Percentiles rank a stretch among this genome's conserved stretches.
Evolutionary conservation across 2,329 filamentous ascomycete species (phyloP).

Genomic region (Verruconis gallopava): DNA sequence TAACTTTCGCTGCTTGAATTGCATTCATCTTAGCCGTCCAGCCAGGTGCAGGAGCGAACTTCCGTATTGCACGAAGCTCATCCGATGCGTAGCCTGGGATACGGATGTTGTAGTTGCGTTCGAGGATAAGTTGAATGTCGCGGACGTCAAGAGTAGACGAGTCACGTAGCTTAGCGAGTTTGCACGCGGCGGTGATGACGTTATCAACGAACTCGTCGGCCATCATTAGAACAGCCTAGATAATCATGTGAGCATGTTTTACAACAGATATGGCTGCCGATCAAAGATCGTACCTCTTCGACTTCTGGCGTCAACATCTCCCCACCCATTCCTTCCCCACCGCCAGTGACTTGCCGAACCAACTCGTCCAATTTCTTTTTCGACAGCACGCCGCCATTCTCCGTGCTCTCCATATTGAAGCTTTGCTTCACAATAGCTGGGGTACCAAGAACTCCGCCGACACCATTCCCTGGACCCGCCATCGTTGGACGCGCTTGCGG

Average conservation of each 20-base stretch:
- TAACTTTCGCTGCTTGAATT: conserved; percentile 80
- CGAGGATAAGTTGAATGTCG: conserved; percentile 41
- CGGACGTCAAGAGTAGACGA: conserved; percentile 77
- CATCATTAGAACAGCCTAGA: conserved; percentile 69
- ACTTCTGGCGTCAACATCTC: conserved; percentile 81
- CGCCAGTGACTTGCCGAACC: conserved; percentile 83
- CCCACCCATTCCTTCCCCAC: conserved; percentile 57
- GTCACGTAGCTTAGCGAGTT: conserved; percentile 82
- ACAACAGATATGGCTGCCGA: conserved; percentile 8
- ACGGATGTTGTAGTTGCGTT: conserved; percentile 59
- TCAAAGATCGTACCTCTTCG: conserved; percentile 59
- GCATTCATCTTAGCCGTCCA: conserved; percentile 98
- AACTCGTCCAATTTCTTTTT: conserved; percentile 97
- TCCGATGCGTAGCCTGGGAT: conserved; percentile 92
- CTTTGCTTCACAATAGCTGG: conserved; percentile 72
- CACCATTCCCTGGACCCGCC: conserved; percentile 59
- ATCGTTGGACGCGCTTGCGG: conserved; percentile 66
- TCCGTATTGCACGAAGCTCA: conserved; percentile 85
- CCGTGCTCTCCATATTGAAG: conserved; percentile 81
- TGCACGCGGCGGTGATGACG: conserved; percentile 75
- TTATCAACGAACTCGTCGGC: conserved; percentile 93
- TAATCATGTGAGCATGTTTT: conserved; percentile 4
- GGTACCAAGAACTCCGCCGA: conserved; percentile 73
- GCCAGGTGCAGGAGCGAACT: conserved; percentile 72
- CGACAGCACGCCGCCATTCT: conserved; percentile 72